Evolutionary conservation across 2,329 filamentous ascomycete species (phyloP).

Genomic region (Aspergillus sp.): DNA sequence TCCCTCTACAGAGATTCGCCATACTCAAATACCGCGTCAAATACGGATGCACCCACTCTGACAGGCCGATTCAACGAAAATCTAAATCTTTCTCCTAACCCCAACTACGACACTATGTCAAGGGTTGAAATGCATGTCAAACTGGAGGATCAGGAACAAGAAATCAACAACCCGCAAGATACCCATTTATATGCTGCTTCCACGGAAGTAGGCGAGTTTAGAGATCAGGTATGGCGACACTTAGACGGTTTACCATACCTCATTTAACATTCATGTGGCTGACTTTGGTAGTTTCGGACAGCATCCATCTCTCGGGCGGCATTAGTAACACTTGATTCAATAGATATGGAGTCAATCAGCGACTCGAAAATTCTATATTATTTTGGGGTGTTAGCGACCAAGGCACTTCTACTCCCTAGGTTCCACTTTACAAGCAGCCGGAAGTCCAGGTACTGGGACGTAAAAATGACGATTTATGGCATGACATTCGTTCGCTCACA

Average conservation of each 20-base stretch:
- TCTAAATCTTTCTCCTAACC: neutral
- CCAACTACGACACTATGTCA: neutral
- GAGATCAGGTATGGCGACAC: neutral
- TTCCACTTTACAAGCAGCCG: conserved; percentile 22
- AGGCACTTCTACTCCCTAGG: conserved; percentile 24
- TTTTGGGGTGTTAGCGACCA: conserved; percentile 31
- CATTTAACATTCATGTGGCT: neutral
- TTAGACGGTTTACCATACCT: neutral
- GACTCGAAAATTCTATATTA: conserved; percentile 28
- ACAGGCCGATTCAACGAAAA: neutral
- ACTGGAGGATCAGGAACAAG: neutral
- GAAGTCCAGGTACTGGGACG: conserved; percentile 21
- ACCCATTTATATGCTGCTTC: neutral
- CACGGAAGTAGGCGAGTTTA: neutral
- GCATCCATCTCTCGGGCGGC: neutral
- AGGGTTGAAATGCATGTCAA: neutral
- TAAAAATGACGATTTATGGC: conserved; percentile 31
- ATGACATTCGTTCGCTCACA: conserved; percentile 22
- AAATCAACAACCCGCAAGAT: neutral
- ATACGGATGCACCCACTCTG: neutral
- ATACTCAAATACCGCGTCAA: neutral
- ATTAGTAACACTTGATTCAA: neutral
- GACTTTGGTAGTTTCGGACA: neutral
- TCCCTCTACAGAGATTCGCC: neutral
- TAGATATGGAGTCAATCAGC: conserved; percentile 13